phyloP scores from a whole-genome alignment of 75 land plant species.

The Larix kaempferi region DNA sequence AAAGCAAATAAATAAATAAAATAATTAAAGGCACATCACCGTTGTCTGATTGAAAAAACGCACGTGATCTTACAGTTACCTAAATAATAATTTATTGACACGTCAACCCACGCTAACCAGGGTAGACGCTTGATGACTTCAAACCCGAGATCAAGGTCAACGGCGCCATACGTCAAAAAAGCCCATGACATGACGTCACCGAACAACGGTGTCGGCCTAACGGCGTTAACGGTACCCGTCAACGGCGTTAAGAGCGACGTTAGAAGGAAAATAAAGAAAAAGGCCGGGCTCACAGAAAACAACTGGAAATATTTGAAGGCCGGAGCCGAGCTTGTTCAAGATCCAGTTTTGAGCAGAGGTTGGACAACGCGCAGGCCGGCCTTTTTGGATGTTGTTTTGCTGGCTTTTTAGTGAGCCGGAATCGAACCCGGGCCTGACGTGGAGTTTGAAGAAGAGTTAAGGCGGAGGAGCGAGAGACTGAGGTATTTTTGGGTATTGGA shows the following conservation, averaged over 20 bases:
- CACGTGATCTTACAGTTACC: constrained; percentile 5
- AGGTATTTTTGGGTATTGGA: not conserved
- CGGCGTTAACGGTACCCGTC: not conserved
- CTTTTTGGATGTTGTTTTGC: not conserved
- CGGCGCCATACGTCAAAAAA: constrained; percentile 7
- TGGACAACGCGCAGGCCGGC: no score
- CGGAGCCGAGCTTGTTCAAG: not conserved
- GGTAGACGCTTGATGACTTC: constrained; percentile 5
- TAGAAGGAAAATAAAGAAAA: not conserved
- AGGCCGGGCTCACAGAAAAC: not conserved
- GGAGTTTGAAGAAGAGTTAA: no score
- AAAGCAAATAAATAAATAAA: no score
- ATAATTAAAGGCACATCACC: no score
- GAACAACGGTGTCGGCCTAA: not conserved
- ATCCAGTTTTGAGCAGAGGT: no score
- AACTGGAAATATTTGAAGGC: not conserved
- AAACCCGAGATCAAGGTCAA: constrained; percentile 6
- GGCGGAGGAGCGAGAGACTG: not conserved
- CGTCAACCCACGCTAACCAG: not conserved
- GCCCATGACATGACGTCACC: constrained; percentile 6
- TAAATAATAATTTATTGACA: not conserved
- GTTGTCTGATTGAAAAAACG: not conserved
- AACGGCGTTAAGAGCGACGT: constrained; percentile 9
- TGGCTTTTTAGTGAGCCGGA: no score
- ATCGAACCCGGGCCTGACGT: not conserved